Evolutionary conservation across 805 yeast species (phyloP).

Genomic region (Cyberlindnera japonica): DNA sequence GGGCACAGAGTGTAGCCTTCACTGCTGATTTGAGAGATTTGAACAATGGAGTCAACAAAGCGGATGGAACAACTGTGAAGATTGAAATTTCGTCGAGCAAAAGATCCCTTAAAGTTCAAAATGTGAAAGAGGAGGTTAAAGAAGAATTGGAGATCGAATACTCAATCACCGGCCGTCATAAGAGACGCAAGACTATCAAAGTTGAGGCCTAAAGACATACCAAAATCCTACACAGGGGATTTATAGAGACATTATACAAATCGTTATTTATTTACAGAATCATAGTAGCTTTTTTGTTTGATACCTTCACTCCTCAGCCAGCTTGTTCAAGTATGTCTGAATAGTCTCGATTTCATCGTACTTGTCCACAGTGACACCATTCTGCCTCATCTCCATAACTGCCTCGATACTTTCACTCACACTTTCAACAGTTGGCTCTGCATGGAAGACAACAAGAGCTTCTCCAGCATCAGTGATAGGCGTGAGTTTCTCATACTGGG

Average conservation of each 20-base stretch:
- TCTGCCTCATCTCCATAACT: conserved; percentile 45
- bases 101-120: conserved; percentile 10
- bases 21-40: conserved; percentile 77
- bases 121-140: conserved; percentile 8
- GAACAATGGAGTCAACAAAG: conserved; percentile 57
- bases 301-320: conserved; percentile 12
- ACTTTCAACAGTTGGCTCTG: conserved; percentile 40
- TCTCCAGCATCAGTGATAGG: conserved; percentile 36
- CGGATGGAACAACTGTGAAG: conserved; percentile 7
- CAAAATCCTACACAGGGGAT: neutral
- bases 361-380: conserved; percentile 30
- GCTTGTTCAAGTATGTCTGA: conserved; percentile 24
- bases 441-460: conserved; percentile 44
- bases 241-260: neutral
- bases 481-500: conserved; percentile 28
- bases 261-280: conserved; percentile 8
- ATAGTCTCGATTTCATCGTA: conserved; percentile 35
- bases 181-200: conserved; percentile 23
- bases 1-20: conserved; percentile 96
- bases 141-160: conserved; percentile 24
- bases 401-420: conserved; percentile 38
- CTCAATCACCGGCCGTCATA: conserved; percentile 28
- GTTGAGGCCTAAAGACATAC: conserved; percentile 6
- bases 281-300: neutral
- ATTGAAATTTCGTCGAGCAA: conserved; percentile 10